A percentile compares a stretch with the other conserved stretches of the same genome.
phyloP scores from a whole-genome alignment of 805 yeast species.

The Saccharomycopsis olivae region DNA sequence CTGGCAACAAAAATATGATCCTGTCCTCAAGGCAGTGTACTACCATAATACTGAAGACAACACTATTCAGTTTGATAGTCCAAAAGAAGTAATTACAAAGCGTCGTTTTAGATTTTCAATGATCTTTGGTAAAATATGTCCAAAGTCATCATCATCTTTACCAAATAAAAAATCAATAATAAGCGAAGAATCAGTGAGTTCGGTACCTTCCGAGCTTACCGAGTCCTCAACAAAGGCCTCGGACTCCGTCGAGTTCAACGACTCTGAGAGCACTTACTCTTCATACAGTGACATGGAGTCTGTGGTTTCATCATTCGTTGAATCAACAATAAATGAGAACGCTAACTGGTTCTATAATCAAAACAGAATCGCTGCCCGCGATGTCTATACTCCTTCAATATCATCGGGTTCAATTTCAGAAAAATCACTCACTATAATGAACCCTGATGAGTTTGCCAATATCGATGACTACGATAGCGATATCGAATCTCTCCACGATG shows the following conservation, averaged over 20 bases:
- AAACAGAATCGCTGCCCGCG: no score
- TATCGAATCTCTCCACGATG: slow-evolving; percentile 14
- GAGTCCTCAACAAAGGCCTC: neutral
- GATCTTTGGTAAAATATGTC: neutral
- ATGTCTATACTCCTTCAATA: no score
- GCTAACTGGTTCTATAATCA: slow-evolving; percentile 14
- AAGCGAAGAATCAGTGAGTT: neutral
- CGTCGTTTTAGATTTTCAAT: no score
- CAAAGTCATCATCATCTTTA: neutral
- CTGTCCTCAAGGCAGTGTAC: slow-evolving; percentile 7
- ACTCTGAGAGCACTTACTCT: neutral
- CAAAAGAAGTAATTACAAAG: slow-evolving; percentile 6
- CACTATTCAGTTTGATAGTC: slow-evolving; percentile 13
- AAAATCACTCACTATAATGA: slow-evolving; percentile 17
- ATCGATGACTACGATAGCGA: slow-evolving; percentile 17
- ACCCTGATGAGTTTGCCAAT: slow-evolving; percentile 16
- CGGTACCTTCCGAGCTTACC: neutral
- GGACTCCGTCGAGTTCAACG: neutral
- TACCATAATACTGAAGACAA: slow-evolving; percentile 7
- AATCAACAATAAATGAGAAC: slow-evolving; percentile 9
- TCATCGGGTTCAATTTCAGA: no score
- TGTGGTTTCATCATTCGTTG: slow-evolving; percentile 14
- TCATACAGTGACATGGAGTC: slow-evolving; percentile 6
- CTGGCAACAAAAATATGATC: slow-evolving; percentile 8
- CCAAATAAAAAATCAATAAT: neutral